Evolutionary conservation across 2,329 filamentous ascomycete species (phyloP), one percentile per base, ranked within the genome.

Genomic region (Xylariaceae sp.): DNA sequence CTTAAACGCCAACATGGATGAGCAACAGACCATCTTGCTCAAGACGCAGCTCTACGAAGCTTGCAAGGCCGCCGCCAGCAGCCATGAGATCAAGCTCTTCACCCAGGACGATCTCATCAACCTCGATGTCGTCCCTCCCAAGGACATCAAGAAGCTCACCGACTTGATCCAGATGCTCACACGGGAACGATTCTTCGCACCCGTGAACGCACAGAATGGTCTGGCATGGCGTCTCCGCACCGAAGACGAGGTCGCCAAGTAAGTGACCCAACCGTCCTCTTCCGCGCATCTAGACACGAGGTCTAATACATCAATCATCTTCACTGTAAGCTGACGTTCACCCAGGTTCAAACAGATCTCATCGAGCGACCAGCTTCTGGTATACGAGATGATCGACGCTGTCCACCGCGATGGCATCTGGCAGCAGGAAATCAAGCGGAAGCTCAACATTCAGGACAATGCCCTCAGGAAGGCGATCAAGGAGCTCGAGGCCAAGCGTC

Each of bases 301-400:
- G 6, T 46, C 14, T 31, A 41, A 17, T 38, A n/a, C n/a, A n/a
- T n/a, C n/a, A n/a, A n/a, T 40, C 14, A 42, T 31, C 44, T 55
- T 31, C 40, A 43, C 31, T n/a, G 6, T 22, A 43, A 28, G 11
- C 10, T 40, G 16, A 16, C 10, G n/a, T 5, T 10, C 14, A n/a
- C 10, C 6, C 57, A 84, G 81, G 61, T 85, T 84, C 69, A 80
- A 79, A 59, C 74, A 75, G 54, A 79, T 84, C 56, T 72, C 75
- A 43, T 82, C 83, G 54, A 84, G 93, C 64, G 93, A 97, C 61
- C 82, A 87, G 71, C 82, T 84, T 66, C 80, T 96, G 66, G 88
- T 97, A 22, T 97, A 95, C 78, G 84, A 86, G 59, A 83, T 90
- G 62, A 93, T 99, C 66, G 93, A 97, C 72, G 87, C 89, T 61